Conservation (phyloP, 176 grass and related monocot species). For the Paspalum notatum region DNA sequence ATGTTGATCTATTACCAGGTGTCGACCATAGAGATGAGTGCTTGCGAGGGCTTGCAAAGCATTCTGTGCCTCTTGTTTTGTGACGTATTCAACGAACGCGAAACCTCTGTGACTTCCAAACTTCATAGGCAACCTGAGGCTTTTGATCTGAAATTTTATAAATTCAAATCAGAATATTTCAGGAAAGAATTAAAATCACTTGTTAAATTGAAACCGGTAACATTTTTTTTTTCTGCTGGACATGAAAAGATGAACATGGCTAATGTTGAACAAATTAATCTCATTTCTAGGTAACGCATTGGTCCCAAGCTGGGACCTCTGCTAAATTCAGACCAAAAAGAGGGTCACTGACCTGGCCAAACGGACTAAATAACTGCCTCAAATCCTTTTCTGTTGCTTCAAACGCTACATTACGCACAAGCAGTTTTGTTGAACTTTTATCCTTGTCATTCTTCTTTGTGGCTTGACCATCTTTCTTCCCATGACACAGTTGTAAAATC, state of each 20-base stretch:
- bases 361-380: slow-evolving; percentile 86
- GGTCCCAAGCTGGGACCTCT: slow-evolving; percentile 10
- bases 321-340: background rate
- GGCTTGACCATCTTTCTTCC: slow-evolving; percentile 59
- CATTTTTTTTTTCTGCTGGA: background rate
- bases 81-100: slow-evolving; percentile 87
- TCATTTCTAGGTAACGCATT: background rate
- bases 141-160: slow-evolving; percentile 67
- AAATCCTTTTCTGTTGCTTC: slow-evolving; percentile 91
- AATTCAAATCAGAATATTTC: background rate
- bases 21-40: slow-evolving; percentile 90
- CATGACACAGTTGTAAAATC: slow-evolving; percentile 91
- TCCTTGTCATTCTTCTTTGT: slow-evolving; percentile 74
- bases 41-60: slow-evolving; percentile 75
- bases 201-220: background rate
- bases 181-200: slow-evolving; percentile 1
- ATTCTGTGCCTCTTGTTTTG: slow-evolving; percentile 90
- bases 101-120: slow-evolving; percentile 90
- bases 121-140: slow-evolving; percentile 88
- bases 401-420: slow-evolving; percentile 95
- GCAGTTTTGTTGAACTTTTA: slow-evolving; percentile 88
- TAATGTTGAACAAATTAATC: slow-evolving; percentile 14
- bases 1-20: slow-evolving; percentile 64
- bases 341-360: slow-evolving; percentile 76
- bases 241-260: background rate